Base-by-base conservation (phyloP, 2,329 filamentous ascomycete species). In the Parastagonospora avenae region DNA sequence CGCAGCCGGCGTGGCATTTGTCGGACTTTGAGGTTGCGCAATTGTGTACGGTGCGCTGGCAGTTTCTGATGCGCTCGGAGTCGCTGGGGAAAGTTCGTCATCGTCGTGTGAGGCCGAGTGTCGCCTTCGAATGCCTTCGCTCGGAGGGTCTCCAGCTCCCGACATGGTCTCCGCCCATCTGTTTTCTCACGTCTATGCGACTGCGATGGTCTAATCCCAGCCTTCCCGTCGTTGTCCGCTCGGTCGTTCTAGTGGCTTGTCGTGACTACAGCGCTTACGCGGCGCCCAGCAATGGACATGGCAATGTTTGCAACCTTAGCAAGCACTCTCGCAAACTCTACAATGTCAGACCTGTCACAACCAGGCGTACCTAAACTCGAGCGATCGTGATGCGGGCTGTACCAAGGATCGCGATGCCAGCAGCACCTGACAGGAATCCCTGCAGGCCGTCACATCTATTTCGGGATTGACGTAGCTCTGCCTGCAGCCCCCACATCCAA, bases 101-200 rank as follows among this genome's bases (percentile, higher is more conserved):
- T 68, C 63, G 39, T 67, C 58, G 44, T 59, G 54, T 27, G 68
- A 62, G 30, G 60, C 54, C 15, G 69, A 70, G 43, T 59, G 62
- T 36, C 68, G 63, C 44, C 69, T 60, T 49, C 68, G 63, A 42
- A 71, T 60, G 28, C 63, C 64, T 53, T 60, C 62, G 39, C 49
- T 55, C 30, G 63, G 62, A 40, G 50, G 56, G 16, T 66, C 63
- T 57, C 63, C 70, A 46, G 55, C 60, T 43, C 48, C 59, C 31
- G 67, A 55, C 70, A 73, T 72, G 37, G 44, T 57, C 40, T 52
- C 37, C 40, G 50, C 48, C 48, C 67, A 71, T 71, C 45, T 55
- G 62, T 50, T 46, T 38, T 29, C 55, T 48, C 27, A 46, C 38
- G 33, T 48, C 36, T 37, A 37, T 24, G 40, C 37, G 42, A 47